Evolutionary conservation across 352 stramenopile genomes (phyloP).

Genomic region (Phytopythium ostracodes): DNA sequence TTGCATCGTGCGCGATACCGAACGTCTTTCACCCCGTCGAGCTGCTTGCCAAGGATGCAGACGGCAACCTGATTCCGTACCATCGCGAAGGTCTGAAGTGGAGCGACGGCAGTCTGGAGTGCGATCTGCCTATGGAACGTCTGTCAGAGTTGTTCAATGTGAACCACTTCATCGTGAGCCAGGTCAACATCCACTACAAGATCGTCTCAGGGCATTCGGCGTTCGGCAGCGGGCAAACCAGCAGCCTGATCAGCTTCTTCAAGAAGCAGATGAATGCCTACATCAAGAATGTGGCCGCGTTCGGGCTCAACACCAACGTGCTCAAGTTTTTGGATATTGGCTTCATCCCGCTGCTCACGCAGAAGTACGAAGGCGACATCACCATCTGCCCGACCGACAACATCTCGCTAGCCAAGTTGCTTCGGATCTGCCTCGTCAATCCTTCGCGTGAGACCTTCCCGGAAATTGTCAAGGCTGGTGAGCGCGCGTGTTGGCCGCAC

Average conservation of each 20-base stretch:
- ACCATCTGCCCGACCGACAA: slow-evolving; percentile 94
- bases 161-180: slow-evolving; percentile 98
- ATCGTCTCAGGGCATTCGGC: slow-evolving; percentile 72
- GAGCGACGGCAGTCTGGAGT: slow-evolving; percentile 93
- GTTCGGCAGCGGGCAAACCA: slow-evolving; percentile 71
- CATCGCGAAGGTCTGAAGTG: slow-evolving; percentile 87
- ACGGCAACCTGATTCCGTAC: slow-evolving; percentile 80
- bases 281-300: slow-evolving; percentile 86
- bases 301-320: slow-evolving; percentile 81
- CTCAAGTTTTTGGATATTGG: slow-evolving; percentile 83
- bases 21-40: slow-evolving; percentile 93
- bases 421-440: slow-evolving; percentile 81
- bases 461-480: slow-evolving; percentile 81
- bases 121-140: slow-evolving; percentile 96
- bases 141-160: slow-evolving; percentile 98
- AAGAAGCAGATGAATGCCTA: slow-evolving; percentile 94
- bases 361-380: slow-evolving; percentile 98
- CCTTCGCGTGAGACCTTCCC: slow-evolving; percentile 59
- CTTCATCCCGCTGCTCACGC: slow-evolving; percentile 74
- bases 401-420: slow-evolving; percentile 75
- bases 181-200: slow-evolving; percentile 91
- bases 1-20: slow-evolving; percentile 94
- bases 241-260: slow-evolving; percentile 90
- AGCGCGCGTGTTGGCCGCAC: slow-evolving; percentile 91
- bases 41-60: slow-evolving; percentile 93